A percentile compares a stretch with the other conserved stretches of the same genome.
phyloP scores from a whole-genome alignment of 108 stramenopile genomes.

The Stephanodiscus triporus region DNA sequence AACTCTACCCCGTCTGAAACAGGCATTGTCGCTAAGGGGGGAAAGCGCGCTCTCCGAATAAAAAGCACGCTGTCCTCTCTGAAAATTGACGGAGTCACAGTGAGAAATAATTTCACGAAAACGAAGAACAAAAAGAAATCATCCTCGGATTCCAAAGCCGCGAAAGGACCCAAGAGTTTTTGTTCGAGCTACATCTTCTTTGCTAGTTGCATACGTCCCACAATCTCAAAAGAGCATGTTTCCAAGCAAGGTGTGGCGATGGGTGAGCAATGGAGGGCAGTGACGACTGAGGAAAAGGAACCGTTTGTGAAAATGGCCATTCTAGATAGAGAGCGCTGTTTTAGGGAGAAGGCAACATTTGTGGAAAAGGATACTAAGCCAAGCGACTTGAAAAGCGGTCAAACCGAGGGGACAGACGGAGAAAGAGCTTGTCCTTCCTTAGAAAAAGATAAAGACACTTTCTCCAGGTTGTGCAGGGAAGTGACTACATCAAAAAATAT shows the following conservation, averaged over 20 bases:
- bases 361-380: neutral
- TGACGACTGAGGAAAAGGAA: slow-evolving; percentile 27
- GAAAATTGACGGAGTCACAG: neutral
- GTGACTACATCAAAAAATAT: neutral
- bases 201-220: slow-evolving; percentile 64
- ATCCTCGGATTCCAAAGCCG: neutral
- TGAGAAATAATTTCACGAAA: neutral
- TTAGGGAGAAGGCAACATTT: slow-evolving; percentile 11
- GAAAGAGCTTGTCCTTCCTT: neutral
- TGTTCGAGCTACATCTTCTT: slow-evolving; percentile 71
- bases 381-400: neutral
- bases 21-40: neutral
- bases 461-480: neutral
- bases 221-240: slow-evolving; percentile 38
- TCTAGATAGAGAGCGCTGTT: neutral
- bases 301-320: slow-evolving; percentile 18
- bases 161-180: slow-evolving; percentile 53
- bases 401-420: neutral
- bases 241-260: neutral
- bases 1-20: neutral
- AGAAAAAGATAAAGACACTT: neutral
- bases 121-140: neutral
- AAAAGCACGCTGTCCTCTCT: neutral
- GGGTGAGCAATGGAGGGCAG: slow-evolving; percentile 21
- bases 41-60: neutral